phyloP scores from a whole-genome alignment of 1,284 basidiomycete species.

The Marasmius fiardii region DNA sequence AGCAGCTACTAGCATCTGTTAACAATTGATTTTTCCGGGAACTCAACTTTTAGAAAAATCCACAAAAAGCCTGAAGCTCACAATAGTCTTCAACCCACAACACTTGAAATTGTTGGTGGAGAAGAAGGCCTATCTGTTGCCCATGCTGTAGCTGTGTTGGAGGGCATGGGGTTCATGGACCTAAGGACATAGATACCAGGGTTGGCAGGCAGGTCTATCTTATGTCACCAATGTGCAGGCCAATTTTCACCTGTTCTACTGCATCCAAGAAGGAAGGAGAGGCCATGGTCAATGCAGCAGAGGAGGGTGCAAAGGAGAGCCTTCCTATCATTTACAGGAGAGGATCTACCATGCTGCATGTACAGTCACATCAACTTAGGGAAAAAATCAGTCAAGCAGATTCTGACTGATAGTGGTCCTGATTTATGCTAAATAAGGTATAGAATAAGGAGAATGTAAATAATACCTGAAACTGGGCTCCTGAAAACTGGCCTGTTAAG shows the following conservation, averaged over 20 bases:
- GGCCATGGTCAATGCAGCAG: slow-evolving; percentile 1
- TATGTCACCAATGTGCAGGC: neutral
- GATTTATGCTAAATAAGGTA: too few species aligned
- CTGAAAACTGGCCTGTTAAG: too few species aligned
- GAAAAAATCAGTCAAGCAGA: too few species aligned
- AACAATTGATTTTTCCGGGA: too few species aligned
- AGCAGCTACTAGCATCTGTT: neutral
- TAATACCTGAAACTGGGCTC: too few species aligned
- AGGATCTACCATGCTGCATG: too few species aligned
- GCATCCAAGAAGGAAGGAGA: neutral
- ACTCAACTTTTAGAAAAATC: slow-evolving; percentile 16
- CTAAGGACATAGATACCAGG: slow-evolving; percentile 9
- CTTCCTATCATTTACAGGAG: slow-evolving; percentile 18
- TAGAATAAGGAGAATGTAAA: too few species aligned
- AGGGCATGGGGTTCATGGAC: slow-evolving; percentile 17
- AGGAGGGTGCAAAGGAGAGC: slow-evolving; percentile 12
- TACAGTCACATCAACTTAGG: too few species aligned
- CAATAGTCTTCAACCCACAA: neutral
- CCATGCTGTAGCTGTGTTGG: slow-evolving; percentile 11
- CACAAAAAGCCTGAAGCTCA: slow-evolving; percentile 9
- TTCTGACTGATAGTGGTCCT: too few species aligned
- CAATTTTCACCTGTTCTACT: neutral
- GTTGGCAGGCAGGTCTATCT: neutral
- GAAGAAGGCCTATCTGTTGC: slow-evolving; percentile 13
- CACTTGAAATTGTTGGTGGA: too few species aligned